These are phyloP conservation scores for Neopestalotiopsis rosae DNA, from an alignment of 2,329 filamentous ascomycete species.

Conservation along the genomic window DNA sequence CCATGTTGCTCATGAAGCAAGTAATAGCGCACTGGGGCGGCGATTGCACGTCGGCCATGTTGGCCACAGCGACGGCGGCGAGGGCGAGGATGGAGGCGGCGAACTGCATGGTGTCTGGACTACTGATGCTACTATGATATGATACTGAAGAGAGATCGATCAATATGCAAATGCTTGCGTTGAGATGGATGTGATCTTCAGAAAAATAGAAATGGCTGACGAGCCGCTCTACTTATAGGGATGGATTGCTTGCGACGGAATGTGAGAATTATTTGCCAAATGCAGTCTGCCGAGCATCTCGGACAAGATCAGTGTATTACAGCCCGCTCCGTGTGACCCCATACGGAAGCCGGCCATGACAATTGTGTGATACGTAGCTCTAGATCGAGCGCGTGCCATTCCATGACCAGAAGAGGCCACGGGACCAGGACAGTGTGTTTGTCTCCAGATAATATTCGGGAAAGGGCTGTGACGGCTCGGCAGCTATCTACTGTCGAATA, in stretches of 20 bases:
- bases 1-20: neutral
- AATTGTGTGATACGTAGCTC: neutral
- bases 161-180: neutral
- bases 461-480: neutral
- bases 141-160: neutral
- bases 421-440: neutral
- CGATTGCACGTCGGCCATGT: neutral
- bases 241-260: neutral
- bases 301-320: neutral
- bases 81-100: neutral
- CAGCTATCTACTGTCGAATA: neutral
- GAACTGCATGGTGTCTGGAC: neutral
- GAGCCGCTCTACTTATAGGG: neutral
- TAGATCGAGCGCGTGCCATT: neutral
- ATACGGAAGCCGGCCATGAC: neutral
- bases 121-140: too few relatives aligned
- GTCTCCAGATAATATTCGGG: neutral
- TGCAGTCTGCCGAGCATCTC: neutral
- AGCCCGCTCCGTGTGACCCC: neutral
- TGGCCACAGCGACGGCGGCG: neutral
- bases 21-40: neutral
- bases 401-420: neutral
- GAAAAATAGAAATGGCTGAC: too few relatives aligned
- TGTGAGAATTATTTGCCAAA: neutral
- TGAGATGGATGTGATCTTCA: neutral